Conservation (phyloP, 108 stramenopile genomes). For the Heterococcus sp. region DNA sequence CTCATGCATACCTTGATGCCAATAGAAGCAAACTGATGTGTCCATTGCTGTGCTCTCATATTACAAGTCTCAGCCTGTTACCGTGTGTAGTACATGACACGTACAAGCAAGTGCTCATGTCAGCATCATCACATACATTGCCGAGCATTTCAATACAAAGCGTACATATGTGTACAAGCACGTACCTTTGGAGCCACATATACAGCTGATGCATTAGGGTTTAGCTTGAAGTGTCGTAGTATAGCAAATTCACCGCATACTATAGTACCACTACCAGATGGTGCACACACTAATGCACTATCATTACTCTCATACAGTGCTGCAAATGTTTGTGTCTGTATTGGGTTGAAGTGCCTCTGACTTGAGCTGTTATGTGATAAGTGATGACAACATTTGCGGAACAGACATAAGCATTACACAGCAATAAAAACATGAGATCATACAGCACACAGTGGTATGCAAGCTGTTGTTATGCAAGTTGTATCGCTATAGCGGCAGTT, state of each 20-base stretch:
- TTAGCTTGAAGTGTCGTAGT: constrained; percentile 71
- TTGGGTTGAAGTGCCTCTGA: constrained; percentile 86
- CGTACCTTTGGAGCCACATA: constrained; percentile 85
- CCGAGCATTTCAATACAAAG: neutral
- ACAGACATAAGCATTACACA: constrained; percentile 52
- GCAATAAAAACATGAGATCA: too few species aligned
- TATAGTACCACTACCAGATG: constrained; percentile 86
- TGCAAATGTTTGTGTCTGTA: constrained; percentile 80
- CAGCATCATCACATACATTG: neutral
- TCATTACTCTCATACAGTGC: neutral
- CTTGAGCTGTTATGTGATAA: too few species aligned
- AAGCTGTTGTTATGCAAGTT: too few species aligned
- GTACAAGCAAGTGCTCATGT: neutral
- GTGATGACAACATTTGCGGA: neutral
- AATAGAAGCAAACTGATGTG: neutral
- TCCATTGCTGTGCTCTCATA: neutral
- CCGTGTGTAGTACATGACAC: too few species aligned
- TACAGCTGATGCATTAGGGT: constrained; percentile 57
- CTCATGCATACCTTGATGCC: constrained; percentile 1
- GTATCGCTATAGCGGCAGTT: too few species aligned
- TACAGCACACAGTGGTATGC: too few species aligned
- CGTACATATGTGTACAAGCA: neutral
- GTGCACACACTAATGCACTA: constrained; percentile 77
- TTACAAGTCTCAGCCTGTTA: neutral
- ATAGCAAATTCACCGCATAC: constrained; percentile 89